phyloP scores from a whole-genome alignment of 1,284 basidiomycete species.

The Singerocomus rubriflavus region DNA sequence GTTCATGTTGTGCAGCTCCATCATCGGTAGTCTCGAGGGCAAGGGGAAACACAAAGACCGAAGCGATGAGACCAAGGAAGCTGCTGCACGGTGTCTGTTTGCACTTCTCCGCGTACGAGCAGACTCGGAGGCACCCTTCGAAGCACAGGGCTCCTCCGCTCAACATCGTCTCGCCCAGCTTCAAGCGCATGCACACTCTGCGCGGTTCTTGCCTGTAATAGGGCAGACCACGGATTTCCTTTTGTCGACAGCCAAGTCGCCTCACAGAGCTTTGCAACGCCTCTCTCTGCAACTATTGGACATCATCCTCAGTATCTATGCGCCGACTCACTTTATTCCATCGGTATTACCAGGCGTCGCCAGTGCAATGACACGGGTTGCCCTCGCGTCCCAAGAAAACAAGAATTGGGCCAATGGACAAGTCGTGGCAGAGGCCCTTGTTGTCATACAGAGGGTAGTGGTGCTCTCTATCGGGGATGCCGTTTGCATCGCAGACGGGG shows the following conservation, averaged over 20 bases:
- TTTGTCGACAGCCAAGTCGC: slow-evolving; percentile 53
- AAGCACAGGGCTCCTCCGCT: slow-evolving; percentile 24
- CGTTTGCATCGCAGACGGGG: slow-evolving; percentile 60
- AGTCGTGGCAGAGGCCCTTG: slow-evolving; percentile 57
- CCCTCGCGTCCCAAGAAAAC: slow-evolving; percentile 50
- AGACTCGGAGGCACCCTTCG: slow-evolving; percentile 36
- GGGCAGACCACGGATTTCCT: slow-evolving; percentile 81
- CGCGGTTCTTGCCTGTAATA: slow-evolving; percentile 69
- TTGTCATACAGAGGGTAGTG: slow-evolving; percentile 54
- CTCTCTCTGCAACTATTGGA: slow-evolving; percentile 60
- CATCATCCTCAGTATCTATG: slow-evolving; percentile 57
- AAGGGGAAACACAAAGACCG: slow-evolving; percentile 60
- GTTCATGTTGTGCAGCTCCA: slow-evolving; percentile 75
- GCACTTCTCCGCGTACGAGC: slow-evolving; percentile 52
- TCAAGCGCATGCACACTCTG: slow-evolving; percentile 44
- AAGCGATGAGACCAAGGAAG: slow-evolving; percentile 76
- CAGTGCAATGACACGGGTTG: slow-evolving; percentile 69
- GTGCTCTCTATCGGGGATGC: slow-evolving; percentile 61
- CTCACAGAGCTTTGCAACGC: slow-evolving; percentile 59
- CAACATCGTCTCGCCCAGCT: slow-evolving; percentile 43
- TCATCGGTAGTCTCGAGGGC: slow-evolving; percentile 57
- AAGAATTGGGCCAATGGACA: slow-evolving; percentile 66
- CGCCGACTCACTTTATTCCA: slow-evolving; percentile 60
- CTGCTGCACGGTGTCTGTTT: slow-evolving; percentile 56
- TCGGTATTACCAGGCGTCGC: slow-evolving; percentile 80